These are phyloP conservation scores for Diutina scorzettiae DNA, from an alignment of 1,139 yeast genomes.

Conservation along the genomic window DNA sequence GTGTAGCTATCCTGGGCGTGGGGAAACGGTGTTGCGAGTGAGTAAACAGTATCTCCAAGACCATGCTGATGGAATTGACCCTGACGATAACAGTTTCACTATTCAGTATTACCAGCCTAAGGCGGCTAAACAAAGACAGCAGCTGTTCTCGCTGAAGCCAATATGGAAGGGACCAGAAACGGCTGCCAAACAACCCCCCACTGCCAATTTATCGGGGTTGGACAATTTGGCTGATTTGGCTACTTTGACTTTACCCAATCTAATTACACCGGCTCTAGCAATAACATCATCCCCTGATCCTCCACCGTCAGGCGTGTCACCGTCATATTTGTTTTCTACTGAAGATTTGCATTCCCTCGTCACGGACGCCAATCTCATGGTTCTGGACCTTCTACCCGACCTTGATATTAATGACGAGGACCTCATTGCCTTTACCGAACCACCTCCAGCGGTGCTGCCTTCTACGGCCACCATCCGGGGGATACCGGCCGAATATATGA, in stretches of 20 bases:
- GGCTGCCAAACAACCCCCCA: too few relatives aligned
- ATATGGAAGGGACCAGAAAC: too few relatives aligned
- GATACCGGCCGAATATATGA: not conserved
- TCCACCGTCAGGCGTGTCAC: too few relatives aligned
- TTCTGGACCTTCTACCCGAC: slow-evolving; percentile 2
- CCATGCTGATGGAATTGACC: not conserved
- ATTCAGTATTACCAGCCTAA: not conserved
- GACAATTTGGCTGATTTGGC: too few relatives aligned
- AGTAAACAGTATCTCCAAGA: not conserved
- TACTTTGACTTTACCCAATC: too few relatives aligned
- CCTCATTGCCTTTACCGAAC: not conserved
- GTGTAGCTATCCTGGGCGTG: not conserved
- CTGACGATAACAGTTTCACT: not conserved
- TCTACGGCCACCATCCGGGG: not conserved
- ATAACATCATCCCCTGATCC: too few relatives aligned
- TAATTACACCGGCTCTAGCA: too few relatives aligned
- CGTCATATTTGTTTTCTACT: not conserved
- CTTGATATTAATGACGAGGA: not conserved
- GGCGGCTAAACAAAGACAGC: too few relatives aligned
- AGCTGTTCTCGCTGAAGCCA: too few relatives aligned
- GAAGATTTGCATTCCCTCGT: not conserved
- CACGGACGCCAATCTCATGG: slow-evolving; percentile 3
- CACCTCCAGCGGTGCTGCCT: not conserved
- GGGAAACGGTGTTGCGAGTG: slow-evolving; percentile 3
- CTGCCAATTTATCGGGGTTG: too few relatives aligned